Evolutionary conservation across 371 early-diverging fungal genomes (phyloP).

Genomic region (Mucor racemosus): DNA sequence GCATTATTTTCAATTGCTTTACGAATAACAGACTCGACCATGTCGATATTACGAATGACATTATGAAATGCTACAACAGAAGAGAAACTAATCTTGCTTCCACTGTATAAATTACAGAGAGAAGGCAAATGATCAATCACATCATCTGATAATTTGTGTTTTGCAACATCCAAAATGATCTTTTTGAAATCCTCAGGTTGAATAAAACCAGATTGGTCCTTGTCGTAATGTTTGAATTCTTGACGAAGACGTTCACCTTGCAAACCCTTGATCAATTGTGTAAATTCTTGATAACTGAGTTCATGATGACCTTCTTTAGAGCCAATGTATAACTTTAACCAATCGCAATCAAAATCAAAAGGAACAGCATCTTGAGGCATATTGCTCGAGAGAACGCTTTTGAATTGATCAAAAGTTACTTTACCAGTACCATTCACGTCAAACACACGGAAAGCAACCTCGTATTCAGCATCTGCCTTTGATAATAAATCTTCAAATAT

Average conservation of each 20-base stretch:
- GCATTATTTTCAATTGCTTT: slow-evolving; percentile 58
- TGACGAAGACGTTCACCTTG: slow-evolving; percentile 81
- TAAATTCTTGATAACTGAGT: slow-evolving; percentile 77
- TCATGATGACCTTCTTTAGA: slow-evolving; percentile 61
- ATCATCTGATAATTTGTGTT: slow-evolving; percentile 73
- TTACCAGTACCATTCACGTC: slow-evolving; percentile 66
- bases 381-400: slow-evolving; percentile 63
- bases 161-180: slow-evolving; percentile 69
- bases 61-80: slow-evolving; percentile 76
- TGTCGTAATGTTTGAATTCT: slow-evolving; percentile 79
- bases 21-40: slow-evolving; percentile 69
- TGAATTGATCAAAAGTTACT: slow-evolving; percentile 72
- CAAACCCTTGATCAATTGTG: slow-evolving; percentile 80
- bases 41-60: slow-evolving; percentile 74
- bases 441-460: slow-evolving; percentile 79
- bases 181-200: slow-evolving; percentile 67
- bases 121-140: slow-evolving; percentile 76
- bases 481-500: slow-evolving; percentile 75
- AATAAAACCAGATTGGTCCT: slow-evolving; percentile 69
- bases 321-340: slow-evolving; percentile 75
- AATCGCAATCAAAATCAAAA: slow-evolving; percentile 77
- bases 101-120: slow-evolving; percentile 61
- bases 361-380: slow-evolving; percentile 64
- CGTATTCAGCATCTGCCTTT: slow-evolving; percentile 82
- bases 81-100: slow-evolving; percentile 65